Conservation (phyloP, 2,329 filamentous ascomycete species). For the Aspergillus fructus region DNA sequence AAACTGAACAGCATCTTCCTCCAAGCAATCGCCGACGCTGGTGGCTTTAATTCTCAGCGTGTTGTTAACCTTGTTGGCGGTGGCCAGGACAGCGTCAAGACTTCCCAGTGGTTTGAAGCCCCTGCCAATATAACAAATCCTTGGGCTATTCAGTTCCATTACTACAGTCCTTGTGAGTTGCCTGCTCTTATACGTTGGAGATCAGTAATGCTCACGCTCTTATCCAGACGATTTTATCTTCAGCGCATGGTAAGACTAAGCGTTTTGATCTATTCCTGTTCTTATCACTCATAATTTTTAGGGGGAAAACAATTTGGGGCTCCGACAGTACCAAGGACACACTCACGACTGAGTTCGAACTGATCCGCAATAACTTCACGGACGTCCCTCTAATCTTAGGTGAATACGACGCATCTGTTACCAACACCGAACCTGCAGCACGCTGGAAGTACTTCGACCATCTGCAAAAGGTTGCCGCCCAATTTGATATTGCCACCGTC, state of each 20-base stretch:
- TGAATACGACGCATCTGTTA: constrained; percentile 55
- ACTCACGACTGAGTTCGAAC: constrained; percentile 51
- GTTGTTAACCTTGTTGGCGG: constrained; percentile 58
- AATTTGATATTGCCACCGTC: constrained; percentile 52
- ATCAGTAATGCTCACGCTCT: neutral
- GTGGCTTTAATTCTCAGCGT: constrained; percentile 56
- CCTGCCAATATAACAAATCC: constrained; percentile 54
- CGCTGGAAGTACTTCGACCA: constrained; percentile 60
- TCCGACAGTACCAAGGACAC: constrained; percentile 53
- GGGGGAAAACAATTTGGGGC: constrained; percentile 63
- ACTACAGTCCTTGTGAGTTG: constrained; percentile 49
- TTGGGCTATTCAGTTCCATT: constrained; percentile 62
- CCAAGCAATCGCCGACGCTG: constrained; percentile 52
- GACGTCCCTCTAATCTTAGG: constrained; percentile 57
- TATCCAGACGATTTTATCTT: constrained; percentile 29
- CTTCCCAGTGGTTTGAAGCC: constrained; percentile 54
- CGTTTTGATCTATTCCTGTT: neutral
- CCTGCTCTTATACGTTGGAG: neutral
- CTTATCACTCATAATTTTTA: constrained; percentile 38
- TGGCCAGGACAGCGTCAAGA: constrained; percentile 53
- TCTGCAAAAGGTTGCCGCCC: constrained; percentile 49
- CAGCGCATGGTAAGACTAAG: constrained; percentile 24
- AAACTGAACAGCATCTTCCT: constrained; percentile 59
- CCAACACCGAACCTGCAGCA: constrained; percentile 54
- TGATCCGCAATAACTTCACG: constrained; percentile 56